Evolutionary conservation across 805 yeast species (phyloP), one percentile per base, ranked within the genome.

Genomic region (Suhomyces pyralidae): DNA sequence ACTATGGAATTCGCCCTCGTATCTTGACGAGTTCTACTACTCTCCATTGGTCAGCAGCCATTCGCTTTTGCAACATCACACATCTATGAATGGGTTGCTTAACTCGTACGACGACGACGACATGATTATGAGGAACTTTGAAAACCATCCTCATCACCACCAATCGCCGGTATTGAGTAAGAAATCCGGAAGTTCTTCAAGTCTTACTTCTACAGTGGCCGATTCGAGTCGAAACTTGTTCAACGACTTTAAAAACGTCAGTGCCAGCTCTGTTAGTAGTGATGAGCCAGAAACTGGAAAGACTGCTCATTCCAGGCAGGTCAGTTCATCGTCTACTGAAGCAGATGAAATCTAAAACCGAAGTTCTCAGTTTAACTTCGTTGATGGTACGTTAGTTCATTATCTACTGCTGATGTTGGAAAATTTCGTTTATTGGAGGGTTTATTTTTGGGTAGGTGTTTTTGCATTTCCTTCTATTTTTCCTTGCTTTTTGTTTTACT

Each of bases 1-100:
- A 60, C 69, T 82, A 45, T 83, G 88, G 86, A 79, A 81, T 59
- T 82, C 88, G 19, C 89, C 89, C 12, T 77, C 84, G 2, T 83
- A 82, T 60, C 70, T 84, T 52, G 89, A 85, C 54, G 90, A 85
- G 59, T 85, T 85, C 61, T 82, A 84, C 58, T 79, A 83, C 40
- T 81, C 86, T 20, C 67, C 72, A 1, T 48, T 57, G 38, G 46
- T 51, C 36, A 48, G 48, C 28, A 53, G 40, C 34, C 51, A 52
- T 19, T 36, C 45, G 8, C 40, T 40, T 15, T 34, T 47, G 9
- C 42, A 45, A 17, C 44, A 50, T 44, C 51, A 51, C 7, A 46
- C 43, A 10, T 28, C 61, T 25, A 61, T 59, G 26, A 38, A 47
- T 30, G 51, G 53, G 25, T 48, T 52, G n/a, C 61, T 73, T 52